Evolutionary conservation across 345 rosid species (phyloP).

Genomic region (Garcia nutans): DNA sequence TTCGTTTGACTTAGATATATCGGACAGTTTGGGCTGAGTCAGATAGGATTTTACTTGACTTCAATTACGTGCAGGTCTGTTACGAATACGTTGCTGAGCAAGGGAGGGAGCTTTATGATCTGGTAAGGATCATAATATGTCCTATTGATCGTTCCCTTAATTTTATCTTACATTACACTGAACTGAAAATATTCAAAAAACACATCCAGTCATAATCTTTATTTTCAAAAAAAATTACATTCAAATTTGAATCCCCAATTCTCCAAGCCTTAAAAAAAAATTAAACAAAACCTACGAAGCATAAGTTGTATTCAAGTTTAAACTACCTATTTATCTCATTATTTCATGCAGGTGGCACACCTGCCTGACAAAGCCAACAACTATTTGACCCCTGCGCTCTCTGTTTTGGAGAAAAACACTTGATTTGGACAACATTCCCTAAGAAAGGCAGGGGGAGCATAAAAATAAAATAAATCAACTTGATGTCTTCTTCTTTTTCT

Average conservation of each 20-base stretch:
- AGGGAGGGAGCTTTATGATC: conserved; percentile 85
- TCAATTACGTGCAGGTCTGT: conserved; percentile 59
- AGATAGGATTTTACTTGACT: not conserved
- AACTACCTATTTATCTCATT: not conserved
- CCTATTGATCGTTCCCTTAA: too few species aligned
- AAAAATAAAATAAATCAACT: too few species aligned
- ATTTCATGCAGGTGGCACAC: conserved; percentile 72
- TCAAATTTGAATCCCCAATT: too few species aligned
- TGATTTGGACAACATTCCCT: conserved; percentile 22
- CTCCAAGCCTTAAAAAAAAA: too few species aligned
- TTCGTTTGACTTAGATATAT: not conserved
- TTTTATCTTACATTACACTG: too few species aligned
- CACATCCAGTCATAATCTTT: too few species aligned
- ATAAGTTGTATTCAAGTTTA: not conserved
- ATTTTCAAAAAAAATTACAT: too few species aligned
- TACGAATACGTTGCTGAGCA: conserved; percentile 84
- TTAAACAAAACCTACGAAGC: too few species aligned
- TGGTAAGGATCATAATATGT: conserved; percentile 45
- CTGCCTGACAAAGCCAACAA: conserved; percentile 95
- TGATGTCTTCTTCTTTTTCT: too few species aligned
- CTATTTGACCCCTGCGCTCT: conserved; percentile 86
- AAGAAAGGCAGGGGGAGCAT: not conserved
- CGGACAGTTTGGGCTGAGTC: not conserved
- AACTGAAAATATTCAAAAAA: too few species aligned
- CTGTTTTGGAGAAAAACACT: conserved; percentile 90